Evolutionary conservation across 169 alveolate genomes (phyloP).

Genomic region (Plasmodium malariae): DNA sequence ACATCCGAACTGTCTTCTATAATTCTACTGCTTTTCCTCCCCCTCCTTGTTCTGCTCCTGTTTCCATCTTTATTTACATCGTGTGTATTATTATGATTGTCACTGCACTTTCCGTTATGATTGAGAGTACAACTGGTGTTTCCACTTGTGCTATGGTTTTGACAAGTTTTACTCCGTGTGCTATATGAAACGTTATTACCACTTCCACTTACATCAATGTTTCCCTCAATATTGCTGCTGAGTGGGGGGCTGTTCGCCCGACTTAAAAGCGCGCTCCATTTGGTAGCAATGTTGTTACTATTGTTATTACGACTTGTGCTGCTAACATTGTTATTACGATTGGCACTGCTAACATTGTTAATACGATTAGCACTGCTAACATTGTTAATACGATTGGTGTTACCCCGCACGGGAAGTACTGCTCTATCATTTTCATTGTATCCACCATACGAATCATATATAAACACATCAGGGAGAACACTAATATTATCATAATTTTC

Average conservation of each 20-base stretch:
- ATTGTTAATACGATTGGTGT: not conserved
- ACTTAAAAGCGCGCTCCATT: no score
- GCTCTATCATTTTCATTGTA: not conserved
- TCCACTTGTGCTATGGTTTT: no score
- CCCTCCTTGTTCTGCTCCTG: not conserved
- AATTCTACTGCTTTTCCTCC: constrained; percentile 5
- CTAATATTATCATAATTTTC: constrained; percentile 31
- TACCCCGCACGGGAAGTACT: not conserved
- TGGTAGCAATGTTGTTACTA: not conserved
- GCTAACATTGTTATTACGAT: not conserved
- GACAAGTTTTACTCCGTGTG: no score
- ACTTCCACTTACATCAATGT: no score
- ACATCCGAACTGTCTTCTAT: constrained; percentile 62
- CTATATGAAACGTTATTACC: no score
- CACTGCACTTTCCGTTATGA: no score
- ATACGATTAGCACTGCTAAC: not conserved
- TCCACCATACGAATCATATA: constrained; percentile 10
- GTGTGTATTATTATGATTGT: no score
- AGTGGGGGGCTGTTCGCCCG: no score
- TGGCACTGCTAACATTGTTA: not conserved
- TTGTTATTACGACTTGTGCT: not conserved
- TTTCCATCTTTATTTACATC: no score
- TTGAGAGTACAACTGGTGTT: no score
- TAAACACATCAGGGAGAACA: constrained; percentile 22
- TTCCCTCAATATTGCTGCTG: no score